Evolutionary conservation across 148 eudicot species (phyloP), one percentile per base, ranked within the genome.

Genomic region (Silene conica): DNA sequence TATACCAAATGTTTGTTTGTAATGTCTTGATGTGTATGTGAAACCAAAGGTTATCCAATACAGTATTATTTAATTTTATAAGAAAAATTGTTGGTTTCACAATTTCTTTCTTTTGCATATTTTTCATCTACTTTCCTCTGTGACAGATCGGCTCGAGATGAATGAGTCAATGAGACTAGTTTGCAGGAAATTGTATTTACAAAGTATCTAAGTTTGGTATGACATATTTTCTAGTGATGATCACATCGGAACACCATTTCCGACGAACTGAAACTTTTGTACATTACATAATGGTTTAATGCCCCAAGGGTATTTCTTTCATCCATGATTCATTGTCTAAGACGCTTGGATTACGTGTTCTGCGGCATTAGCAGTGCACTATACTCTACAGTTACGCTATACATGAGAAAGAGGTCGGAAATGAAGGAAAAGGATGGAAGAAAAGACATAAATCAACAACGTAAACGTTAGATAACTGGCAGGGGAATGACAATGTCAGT

Each of bases 401-500:
- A 50, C 55, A 50, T 50, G 55, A 50, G 55, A 11, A 11, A 50
- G 3, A 50, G 16, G 16, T 50, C 15, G 55, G 55, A 50, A 12
- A 50, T 50, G 55, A 50, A 50, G 16, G 43, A 50, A 50, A 15
- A 50, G 55, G 16, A 50, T 0, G 55, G 9, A 50, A 13, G 55
- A 50, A 50, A 50, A 50, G 18, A 50, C 25, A 3, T 55, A 59
- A 59, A 59, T 21, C 0, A 59, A 21, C 23, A 6, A 70, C 38
- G 8, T 62, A 22, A 14, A 50, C 16, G 22, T 68, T 75, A 71
- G 76, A 75, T 70, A 64, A 75, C 63, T 28, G 79, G 76, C n/a
- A 75, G 45, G 4, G 79, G 69, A 57, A 75, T 79, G 23, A 80
- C 62, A 41, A 75, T 13, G 41, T 71, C 79, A 14, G 19, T 63